These are phyloP conservation scores for Oldenlandia corymbosa DNA, from an alignment of 257 asterid genomes.

Conservation along the genomic window DNA sequence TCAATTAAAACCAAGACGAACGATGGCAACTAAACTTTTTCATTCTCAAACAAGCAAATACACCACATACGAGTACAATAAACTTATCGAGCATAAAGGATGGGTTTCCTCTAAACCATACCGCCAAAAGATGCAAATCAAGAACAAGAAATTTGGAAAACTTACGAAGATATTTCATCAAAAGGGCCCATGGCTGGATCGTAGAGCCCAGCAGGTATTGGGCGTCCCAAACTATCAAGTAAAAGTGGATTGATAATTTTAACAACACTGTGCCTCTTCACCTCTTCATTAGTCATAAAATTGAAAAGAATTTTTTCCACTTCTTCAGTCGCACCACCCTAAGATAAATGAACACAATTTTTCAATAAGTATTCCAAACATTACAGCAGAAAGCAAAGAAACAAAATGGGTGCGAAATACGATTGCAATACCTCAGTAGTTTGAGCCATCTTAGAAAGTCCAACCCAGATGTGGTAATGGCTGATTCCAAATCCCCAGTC, in stretches of 20 bases:
- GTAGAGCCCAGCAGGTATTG: conserved; percentile 67
- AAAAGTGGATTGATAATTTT: conserved; percentile 52
- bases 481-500: no score
- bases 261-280: conserved; percentile 51
- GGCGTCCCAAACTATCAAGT: conserved; percentile 43
- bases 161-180: conserved; percentile 46
- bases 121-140: background rate
- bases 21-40: no score
- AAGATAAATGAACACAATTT: background rate
- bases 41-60: no score
- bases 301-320: conserved; percentile 59
- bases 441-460: conserved; percentile 14
- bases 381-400: background rate
- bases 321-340: conserved; percentile 47
- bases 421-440: conserved; percentile 4
- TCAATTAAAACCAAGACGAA: no score
- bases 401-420: no score
- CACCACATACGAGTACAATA: background rate
- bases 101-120: background rate
- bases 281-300: conserved; percentile 75
- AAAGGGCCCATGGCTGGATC: conserved; percentile 79
- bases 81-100: background rate
- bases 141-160: background rate
- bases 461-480: no score
- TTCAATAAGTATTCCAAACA: no score